Conservation (phyloP, 176 grass and related monocot species). For the Cymbopogon citratus region DNA sequence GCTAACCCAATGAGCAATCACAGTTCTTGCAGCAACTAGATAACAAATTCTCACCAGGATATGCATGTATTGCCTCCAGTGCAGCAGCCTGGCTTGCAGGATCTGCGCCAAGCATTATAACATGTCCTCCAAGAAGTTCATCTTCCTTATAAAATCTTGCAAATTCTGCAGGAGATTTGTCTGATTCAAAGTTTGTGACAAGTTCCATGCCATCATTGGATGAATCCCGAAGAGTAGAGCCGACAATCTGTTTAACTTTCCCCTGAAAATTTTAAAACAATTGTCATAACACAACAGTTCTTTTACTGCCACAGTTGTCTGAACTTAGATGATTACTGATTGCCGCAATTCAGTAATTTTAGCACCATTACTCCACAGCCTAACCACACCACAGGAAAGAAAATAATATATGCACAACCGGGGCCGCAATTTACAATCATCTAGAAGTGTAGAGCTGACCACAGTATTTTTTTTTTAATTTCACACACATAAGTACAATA, state of each 20-base stretch:
- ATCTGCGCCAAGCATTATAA: conserved; percentile 92
- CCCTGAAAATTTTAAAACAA: conserved; percentile 32
- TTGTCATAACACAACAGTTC: not conserved
- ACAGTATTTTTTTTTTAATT: not conserved
- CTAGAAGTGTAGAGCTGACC: not conserved
- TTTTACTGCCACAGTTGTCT: not conserved
- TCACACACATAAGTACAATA: not conserved
- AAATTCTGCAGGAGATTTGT: conserved; percentile 62
- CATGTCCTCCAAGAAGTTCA: conserved; percentile 64
- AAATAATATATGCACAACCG: not conserved
- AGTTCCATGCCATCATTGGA: conserved; percentile 31
- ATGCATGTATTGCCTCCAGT: conserved; percentile 65
- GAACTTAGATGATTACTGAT: not conserved
- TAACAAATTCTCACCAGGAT: conserved; percentile 54
- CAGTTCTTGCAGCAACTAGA: not conserved
- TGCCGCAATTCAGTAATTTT: not conserved
- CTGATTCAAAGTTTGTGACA: conserved; percentile 87
- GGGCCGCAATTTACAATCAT: not conserved
- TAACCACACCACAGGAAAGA: not conserved
- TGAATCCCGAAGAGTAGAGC: conserved; percentile 76
- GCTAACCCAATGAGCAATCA: conserved; percentile 5
- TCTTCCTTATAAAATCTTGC: conserved; percentile 70
- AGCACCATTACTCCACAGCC: not conserved
- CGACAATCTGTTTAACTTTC: conserved; percentile 97
- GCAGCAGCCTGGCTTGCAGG: conserved; percentile 55